A percentile compares a stretch with the other conserved stretches of the same genome.
Evolutionary conservation across 257 asterid species (phyloP).

Genomic region (Asclepias syriaca): DNA sequence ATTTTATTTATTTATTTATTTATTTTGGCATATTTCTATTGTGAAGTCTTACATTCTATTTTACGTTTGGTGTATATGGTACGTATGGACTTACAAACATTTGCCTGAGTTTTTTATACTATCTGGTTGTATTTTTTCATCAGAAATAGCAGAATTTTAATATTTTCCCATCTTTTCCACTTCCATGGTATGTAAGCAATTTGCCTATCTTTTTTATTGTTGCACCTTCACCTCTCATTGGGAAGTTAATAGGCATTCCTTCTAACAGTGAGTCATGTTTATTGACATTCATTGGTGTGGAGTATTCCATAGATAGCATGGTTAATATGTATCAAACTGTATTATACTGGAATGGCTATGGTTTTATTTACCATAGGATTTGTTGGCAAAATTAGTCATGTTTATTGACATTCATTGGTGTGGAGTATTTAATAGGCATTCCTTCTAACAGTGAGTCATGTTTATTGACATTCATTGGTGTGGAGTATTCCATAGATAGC

Average conservation of each 20-base stretch:
- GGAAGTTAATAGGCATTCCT: not conserved
- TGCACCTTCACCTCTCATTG: not conserved
- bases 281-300: not conserved
- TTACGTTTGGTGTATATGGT: constrained; percentile 1
- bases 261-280: not conserved
- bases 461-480: not conserved
- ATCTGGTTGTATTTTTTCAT: not conserved
- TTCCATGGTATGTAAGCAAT: not conserved
- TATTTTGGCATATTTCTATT: not conserved
- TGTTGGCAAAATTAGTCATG: not conserved
- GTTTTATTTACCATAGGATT: not conserved
- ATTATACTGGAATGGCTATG: not conserved
- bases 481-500: not conserved
- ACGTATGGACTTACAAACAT: not conserved
- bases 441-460: not conserved
- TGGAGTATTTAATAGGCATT: not conserved
- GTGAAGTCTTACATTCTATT: constrained; percentile 16
- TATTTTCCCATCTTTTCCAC: not conserved
- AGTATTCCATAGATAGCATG: not conserved
- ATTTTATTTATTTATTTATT: not conserved
- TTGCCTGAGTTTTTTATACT: not conserved
- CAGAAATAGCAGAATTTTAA: not conserved
- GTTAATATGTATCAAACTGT: not conserved
- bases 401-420: not conserved
- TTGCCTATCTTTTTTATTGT: not conserved